Evolutionary conservation across 495 filamentous ascomycete species (phyloP).

Genomic region (Tetracladium marchalianum): DNA sequence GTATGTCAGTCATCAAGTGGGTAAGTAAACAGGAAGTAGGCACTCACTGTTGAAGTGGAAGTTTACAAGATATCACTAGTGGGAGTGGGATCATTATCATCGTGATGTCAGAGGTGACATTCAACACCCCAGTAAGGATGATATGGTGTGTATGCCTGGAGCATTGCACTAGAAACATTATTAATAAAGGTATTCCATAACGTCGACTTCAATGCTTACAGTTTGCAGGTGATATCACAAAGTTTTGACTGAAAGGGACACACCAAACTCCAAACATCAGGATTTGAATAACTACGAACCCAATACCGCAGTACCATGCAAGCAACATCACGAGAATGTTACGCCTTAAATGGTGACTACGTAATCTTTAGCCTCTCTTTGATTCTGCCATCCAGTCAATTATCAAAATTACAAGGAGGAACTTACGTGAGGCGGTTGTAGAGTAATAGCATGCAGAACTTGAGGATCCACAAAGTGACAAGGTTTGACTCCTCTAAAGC

Average conservation of each 20-base stretch:
- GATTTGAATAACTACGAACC: background rate
- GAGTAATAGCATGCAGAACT: slow-evolving; percentile 14
- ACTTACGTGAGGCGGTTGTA: slow-evolving; percentile 12
- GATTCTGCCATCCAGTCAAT: background rate
- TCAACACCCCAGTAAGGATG: slow-evolving; percentile 34
- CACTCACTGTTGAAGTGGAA: slow-evolving; percentile 16
- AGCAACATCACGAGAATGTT: slow-evolving; percentile 5
- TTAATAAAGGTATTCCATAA: background rate
- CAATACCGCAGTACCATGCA: slow-evolving; percentile 2
- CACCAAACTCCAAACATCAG: background rate
- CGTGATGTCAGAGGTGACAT: slow-evolving; percentile 24
- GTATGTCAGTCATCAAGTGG: background rate
- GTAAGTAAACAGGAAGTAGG: too few relatives aligned
- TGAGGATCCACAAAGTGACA: slow-evolving; percentile 10
- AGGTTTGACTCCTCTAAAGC: slow-evolving; percentile 25
- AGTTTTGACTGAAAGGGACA: background rate
- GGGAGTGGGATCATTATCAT: slow-evolving; percentile 26
- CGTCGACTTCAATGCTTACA: too few relatives aligned
- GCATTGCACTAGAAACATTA: slow-evolving; percentile 35
- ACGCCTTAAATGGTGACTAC: background rate
- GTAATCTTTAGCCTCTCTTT: background rate
- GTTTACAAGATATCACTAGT: slow-evolving; percentile 11
- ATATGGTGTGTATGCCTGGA: slow-evolving; percentile 40
- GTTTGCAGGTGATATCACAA: slow-evolving; percentile 3
- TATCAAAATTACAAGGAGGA: too few relatives aligned